Evolutionary conservation across 306 rosid genomes (phyloP).

Genomic region (Abrus precatorius): DNA sequence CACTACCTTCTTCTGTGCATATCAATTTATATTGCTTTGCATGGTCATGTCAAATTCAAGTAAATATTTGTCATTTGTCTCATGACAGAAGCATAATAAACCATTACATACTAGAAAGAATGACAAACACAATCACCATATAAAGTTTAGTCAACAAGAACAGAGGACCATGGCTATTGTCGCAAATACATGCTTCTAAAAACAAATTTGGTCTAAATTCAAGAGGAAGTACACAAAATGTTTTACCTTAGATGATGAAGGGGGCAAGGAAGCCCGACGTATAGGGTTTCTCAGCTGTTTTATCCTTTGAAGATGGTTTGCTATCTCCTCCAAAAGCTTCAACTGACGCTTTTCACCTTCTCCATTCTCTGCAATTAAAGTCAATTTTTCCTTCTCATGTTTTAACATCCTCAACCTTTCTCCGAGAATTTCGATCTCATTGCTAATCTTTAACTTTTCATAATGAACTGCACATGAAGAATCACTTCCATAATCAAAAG

Average conservation of each 20-base stretch:
- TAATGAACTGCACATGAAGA: slow-evolving; percentile 48
- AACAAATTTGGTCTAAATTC: slow-evolving; percentile 23
- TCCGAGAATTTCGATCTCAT: slow-evolving; percentile 57
- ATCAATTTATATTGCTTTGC: background rate
- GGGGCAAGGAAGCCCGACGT: slow-evolving; percentile 55
- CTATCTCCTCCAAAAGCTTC: slow-evolving; percentile 61
- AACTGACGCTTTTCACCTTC: slow-evolving; percentile 50
- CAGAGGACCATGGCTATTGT: slow-evolving; percentile 35
- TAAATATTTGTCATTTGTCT: slow-evolving; percentile 26
- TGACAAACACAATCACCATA: slow-evolving; percentile 12
- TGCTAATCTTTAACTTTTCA: slow-evolving; percentile 58
- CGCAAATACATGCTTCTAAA: slow-evolving; percentile 25
- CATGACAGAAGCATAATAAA: slow-evolving; percentile 25
- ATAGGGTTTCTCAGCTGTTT: slow-evolving; percentile 52
- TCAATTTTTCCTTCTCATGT: slow-evolving; percentile 52
- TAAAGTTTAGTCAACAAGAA: slow-evolving; percentile 22
- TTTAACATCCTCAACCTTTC: slow-evolving; percentile 58
- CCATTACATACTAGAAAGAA: slow-evolving; percentile 39
- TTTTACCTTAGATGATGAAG: slow-evolving; percentile 64
- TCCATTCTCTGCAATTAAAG: slow-evolving; percentile 49
- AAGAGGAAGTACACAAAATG: slow-evolving; percentile 6
- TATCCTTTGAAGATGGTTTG: slow-evolving; percentile 47
- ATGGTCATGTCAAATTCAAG: slow-evolving; percentile 30
- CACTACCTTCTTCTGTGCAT: slow-evolving; percentile 22
- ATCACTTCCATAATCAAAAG: slow-evolving; percentile 44